A percentile compares a stretch with the other conserved stretches of the same genome.
Evolutionary conservation across 768 basidiomycete genomes (phyloP).

Genomic region (Suillus ampliporus): DNA sequence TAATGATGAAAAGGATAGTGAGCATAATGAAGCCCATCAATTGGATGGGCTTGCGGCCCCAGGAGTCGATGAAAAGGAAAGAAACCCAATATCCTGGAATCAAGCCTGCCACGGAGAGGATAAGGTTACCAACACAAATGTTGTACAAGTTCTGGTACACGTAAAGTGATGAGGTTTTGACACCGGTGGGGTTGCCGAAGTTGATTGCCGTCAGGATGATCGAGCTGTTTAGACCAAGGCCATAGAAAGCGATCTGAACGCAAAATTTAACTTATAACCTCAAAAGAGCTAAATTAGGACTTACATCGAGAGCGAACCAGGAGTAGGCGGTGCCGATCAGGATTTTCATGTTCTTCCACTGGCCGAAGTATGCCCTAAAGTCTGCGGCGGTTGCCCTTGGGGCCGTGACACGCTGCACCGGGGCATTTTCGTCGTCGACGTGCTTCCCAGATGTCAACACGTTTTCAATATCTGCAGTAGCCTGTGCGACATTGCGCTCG

Average conservation of each 20-base stretch:
- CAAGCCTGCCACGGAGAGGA: slow-evolving; percentile 77
- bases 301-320: slow-evolving; percentile 87
- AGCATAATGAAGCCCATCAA: slow-evolving; percentile 76
- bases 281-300: slow-evolving; percentile 29
- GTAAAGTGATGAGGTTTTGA: slow-evolving; percentile 35
- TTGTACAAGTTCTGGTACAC: slow-evolving; percentile 68
- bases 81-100: slow-evolving; percentile 75
- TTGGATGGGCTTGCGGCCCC: slow-evolving; percentile 86
- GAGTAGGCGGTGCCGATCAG: slow-evolving; percentile 80
- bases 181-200: slow-evolving; percentile 48
- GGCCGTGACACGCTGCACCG: slow-evolving; percentile 63
- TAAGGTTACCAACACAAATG: slow-evolving; percentile 74
- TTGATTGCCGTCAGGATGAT: slow-evolving; percentile 78
- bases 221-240: slow-evolving; percentile 83
- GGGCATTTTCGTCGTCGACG: slow-evolving; percentile 58
- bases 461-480: slow-evolving; percentile 71
- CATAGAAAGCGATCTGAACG: slow-evolving; percentile 82
- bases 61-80: slow-evolving; percentile 70
- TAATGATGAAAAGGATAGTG: slow-evolving; percentile 66
- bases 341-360: slow-evolving; percentile 81
- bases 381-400: slow-evolving; percentile 74
- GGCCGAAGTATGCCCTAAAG: slow-evolving; percentile 69
- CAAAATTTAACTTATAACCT: slow-evolving; percentile 10
- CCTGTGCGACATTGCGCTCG: slow-evolving; percentile 80
- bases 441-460: slow-evolving; percentile 59